These are phyloP conservation scores for Volvox reticuliferus DNA, from an alignment of 139 green algal genomes.

Conservation along the genomic window DNA sequence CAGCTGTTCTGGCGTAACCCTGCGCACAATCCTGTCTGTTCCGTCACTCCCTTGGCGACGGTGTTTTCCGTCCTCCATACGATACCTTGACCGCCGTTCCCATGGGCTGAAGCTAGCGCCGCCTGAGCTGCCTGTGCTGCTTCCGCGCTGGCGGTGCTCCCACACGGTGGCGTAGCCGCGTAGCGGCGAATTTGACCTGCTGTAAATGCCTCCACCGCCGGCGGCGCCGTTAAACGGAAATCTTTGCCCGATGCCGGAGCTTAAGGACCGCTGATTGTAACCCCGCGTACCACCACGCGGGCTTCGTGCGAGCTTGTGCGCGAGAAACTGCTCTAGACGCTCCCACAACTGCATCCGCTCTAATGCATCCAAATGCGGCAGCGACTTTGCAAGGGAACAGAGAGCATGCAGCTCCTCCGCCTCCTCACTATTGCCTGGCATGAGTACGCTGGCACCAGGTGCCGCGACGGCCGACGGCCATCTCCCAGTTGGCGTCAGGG, in stretches of 20 bases:
- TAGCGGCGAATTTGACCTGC: neutral
- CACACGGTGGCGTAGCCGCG: constrained; percentile 7
- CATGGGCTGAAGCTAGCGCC: neutral
- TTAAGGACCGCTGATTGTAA: too few relatives aligned
- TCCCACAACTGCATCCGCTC: constrained; percentile 37
- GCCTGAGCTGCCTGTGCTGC: neutral
- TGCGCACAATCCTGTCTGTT: too few relatives aligned
- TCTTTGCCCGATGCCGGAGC: too few relatives aligned
- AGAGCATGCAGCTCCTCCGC: neutral
- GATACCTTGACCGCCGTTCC: neutral
- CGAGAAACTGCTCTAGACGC: constrained; percentile 10
- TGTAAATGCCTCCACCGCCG: neutral
- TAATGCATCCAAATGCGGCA: constrained; percentile 10
- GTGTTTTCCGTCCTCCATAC: too few relatives aligned
- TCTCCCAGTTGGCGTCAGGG: too few relatives aligned
- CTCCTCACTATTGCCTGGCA: neutral
- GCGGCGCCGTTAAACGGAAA: neutral
- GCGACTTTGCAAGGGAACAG: neutral
- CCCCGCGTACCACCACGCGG: neutral
- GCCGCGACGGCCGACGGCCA: too few relatives aligned
- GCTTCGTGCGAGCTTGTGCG: neutral
- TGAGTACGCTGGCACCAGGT: too few relatives aligned
- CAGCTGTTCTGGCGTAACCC: neutral
- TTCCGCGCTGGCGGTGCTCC: neutral
- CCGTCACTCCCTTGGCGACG: too few relatives aligned